Percentiles rank a stretch among this genome's conserved stretches.
phyloP scores from a whole-genome alignment of 176 grass and related monocot species.

The Lolium rigidum region DNA sequence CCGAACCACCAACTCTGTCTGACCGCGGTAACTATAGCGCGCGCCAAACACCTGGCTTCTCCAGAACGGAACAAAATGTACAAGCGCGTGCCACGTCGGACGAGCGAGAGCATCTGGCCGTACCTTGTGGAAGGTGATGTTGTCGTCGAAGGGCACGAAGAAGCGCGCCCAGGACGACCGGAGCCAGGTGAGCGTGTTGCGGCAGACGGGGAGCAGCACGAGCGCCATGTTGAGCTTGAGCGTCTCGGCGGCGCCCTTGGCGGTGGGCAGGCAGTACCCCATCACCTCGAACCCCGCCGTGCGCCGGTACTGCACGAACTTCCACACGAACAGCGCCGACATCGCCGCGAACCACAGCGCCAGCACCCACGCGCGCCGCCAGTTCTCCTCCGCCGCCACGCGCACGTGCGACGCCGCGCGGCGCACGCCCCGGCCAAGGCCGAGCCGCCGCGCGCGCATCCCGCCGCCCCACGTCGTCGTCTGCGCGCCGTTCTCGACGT shows the following conservation, averaged over 20 bases:
- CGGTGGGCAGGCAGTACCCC: slow-evolving; percentile 91
- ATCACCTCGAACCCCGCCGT: slow-evolving; percentile 72
- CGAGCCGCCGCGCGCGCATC: slow-evolving; percentile 13
- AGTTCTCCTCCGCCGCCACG: slow-evolving; percentile 82
- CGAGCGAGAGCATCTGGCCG: too few species aligned
- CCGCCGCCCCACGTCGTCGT: not conserved
- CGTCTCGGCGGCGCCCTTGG: slow-evolving; percentile 95
- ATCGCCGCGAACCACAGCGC: slow-evolving; percentile 73
- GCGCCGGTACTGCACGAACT: slow-evolving; percentile 82
- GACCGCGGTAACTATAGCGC: not conserved
- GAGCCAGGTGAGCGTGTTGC: slow-evolving; percentile 98
- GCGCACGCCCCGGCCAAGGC: slow-evolving; percentile 31
- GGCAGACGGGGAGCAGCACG: slow-evolving; percentile 90
- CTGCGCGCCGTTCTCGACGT: not conserved
- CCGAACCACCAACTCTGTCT: not conserved
- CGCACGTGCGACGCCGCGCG: slow-evolving; percentile 43
- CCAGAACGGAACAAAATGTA: too few species aligned
- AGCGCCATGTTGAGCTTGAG: slow-evolving; percentile 99
- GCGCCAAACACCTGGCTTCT: too few species aligned
- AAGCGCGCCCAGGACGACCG: slow-evolving; percentile 88
- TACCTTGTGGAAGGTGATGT: slow-evolving; percentile 99
- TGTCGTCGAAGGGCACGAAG: slow-evolving; percentile 99
- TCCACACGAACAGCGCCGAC: slow-evolving; percentile 80
- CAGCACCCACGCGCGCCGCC: slow-evolving; percentile 80
- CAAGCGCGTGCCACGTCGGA: slow-evolving; percentile 17